Evolutionary conservation across 495 filamentous ascomycete genomes (phyloP), one percentile per base, ranked within the genome.

Genomic region (Aspergillus heteromorphus): DNA sequence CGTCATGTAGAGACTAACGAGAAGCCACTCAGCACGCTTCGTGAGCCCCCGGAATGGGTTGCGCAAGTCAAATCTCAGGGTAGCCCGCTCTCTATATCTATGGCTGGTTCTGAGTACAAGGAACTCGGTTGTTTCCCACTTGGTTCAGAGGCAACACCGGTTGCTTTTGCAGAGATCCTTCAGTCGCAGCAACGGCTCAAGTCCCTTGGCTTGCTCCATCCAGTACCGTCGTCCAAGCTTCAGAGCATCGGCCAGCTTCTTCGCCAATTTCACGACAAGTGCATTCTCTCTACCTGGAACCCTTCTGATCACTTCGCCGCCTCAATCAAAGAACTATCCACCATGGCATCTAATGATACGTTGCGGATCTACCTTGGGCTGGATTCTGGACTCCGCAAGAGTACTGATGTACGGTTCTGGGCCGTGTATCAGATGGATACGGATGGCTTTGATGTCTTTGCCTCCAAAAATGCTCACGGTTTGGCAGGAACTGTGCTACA

Each of bases 81-180:
- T 1, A 76, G 75, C 50, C 75, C 79, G 14, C 61, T 83, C 3
- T 83, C 78, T 1, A 64, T 75, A 11, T 82, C 80, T 0, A 69
- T 74, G 51, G 55, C 61, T 6, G 79, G 77, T 0, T 56, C 65
- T 17, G 65, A 73, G 16, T 82, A 77, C 58, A 71, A 66, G 14
- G 53, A 67, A 11, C 66, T 81, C n/a, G 81, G 81, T 10, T 83
- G 80, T 52, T 82, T 83, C 51, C 79, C 79, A 8, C 62, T 84
- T n/a, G 80, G 80, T 0, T 69, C 78, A 4, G 69, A 80, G 25
- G 61, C 71, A 1, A 70, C 71, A 4, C 53, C 66, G 21, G 52
- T 67, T 17, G 71, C 73, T 20, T 83, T 81, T 51, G 69, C 71
- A 1, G 73, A 79, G 19, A 71, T 82, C 31, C 62, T 81, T 20